A percentile compares a stretch with the other conserved stretches of the same genome.
Conservation (phyloP, 1,284 basidiomycete genomes). For the Cutaneotrichosporon curvatum region DNA sequence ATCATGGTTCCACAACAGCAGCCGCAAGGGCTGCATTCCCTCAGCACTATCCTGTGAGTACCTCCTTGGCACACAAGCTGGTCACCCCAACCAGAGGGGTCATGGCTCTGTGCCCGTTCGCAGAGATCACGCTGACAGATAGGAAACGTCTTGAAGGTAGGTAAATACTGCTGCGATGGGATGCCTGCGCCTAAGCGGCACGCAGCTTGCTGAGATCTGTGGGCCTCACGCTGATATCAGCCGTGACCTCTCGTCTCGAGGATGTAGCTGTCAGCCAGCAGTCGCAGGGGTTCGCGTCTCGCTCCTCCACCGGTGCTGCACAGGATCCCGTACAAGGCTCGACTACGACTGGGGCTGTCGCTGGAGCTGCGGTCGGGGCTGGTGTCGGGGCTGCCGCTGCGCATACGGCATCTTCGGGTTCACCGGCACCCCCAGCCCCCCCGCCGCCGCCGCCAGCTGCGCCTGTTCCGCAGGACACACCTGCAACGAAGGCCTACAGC, state of each 20-base stretch:
- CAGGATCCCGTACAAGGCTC: conserved; percentile 37
- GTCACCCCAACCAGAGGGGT: not conserved
- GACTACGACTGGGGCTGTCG: conserved; percentile 27
- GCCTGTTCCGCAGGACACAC: conserved; percentile 49
- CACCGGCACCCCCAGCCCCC: conserved; percentile 20
- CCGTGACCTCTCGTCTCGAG: conserved; percentile 88
- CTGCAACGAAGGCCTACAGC: conserved; percentile 66
- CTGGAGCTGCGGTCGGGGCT: conserved; percentile 37
- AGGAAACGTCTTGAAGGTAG: conserved; percentile 54
- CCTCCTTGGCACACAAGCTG: no score
- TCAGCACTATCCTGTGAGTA: conserved; percentile 43
- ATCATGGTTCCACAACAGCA: conserved; percentile 19
- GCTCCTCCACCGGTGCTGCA: conserved; percentile 38
- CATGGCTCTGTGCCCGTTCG: conserved; percentile 52
- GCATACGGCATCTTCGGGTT: conserved; percentile 24
- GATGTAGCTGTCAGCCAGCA: conserved; percentile 62
- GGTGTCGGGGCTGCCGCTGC: conserved; percentile 41
- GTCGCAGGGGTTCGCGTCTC: conserved; percentile 20
- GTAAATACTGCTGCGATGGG: conserved; percentile 23
- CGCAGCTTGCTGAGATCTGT: no score
- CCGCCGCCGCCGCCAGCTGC: conserved; percentile 47
- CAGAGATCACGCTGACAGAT: conserved; percentile 3
- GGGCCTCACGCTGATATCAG: conserved; percentile 53
- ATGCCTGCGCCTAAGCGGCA: no score
- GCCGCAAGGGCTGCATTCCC: conserved; percentile 35